Evolutionary conservation across 306 rosid genomes (phyloP).

Genomic region (Gastrolobium bilobum): DNA sequence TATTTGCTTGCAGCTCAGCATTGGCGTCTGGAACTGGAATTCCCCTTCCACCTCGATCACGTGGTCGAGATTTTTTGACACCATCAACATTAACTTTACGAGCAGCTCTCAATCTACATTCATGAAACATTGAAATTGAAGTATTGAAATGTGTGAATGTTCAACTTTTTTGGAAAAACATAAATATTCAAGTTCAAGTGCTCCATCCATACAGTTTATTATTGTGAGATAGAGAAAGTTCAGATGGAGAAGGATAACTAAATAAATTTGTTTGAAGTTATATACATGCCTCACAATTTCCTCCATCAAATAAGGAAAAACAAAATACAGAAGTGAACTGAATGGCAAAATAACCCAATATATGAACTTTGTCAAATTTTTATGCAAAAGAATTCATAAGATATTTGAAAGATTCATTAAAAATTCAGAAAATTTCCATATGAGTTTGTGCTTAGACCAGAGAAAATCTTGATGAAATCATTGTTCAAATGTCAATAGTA

Average conservation of each 20-base stretch:
- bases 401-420: conserved; percentile 19
- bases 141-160: conserved; percentile 1
- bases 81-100: conserved; percentile 85
- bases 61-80: conserved; percentile 84
- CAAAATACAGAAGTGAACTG: background rate
- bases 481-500: conserved; percentile 27
- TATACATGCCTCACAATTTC: too few relatives aligned
- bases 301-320: too few relatives aligned
- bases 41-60: conserved; percentile 85
- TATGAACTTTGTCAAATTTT: background rate
- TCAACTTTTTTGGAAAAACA: conserved; percentile 16
- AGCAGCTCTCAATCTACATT: conserved; percentile 85
- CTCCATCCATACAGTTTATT: background rate
- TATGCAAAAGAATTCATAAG: conserved; percentile 11
- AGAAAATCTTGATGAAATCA: conserved; percentile 15
- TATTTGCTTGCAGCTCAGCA: conserved; percentile 94
- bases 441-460: background rate
- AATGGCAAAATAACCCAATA: background rate
- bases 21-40: conserved; percentile 91
- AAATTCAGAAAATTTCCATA: too few relatives aligned
- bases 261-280: background rate
- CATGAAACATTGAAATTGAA: conserved; percentile 30
- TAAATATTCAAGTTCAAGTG: background rate
- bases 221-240: background rate
- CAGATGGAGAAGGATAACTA: conserved; percentile 8